These are phyloP conservation scores for Alternaria tenuissima DNA, from an alignment of 2,329 filamentous ascomycete genomes.

Conservation along the genomic window DNA sequence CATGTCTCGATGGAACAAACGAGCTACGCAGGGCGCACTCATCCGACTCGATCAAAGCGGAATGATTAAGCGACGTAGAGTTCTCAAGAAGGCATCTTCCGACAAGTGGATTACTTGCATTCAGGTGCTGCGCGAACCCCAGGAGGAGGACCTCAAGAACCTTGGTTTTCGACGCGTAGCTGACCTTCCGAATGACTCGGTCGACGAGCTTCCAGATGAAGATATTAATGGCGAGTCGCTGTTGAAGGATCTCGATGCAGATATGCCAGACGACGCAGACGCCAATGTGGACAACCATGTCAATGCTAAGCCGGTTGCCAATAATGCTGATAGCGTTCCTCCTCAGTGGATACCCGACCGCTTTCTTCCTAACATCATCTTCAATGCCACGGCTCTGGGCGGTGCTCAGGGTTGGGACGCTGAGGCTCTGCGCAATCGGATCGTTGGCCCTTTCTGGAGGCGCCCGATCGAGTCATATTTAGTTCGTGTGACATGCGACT, in stretches of 20 bases:
- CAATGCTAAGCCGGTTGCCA: conserved; percentile 7
- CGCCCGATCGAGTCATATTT: conserved; percentile 64
- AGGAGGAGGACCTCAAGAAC: conserved; percentile 44
- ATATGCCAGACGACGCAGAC: conserved; percentile 34
- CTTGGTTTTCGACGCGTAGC: conserved; percentile 40
- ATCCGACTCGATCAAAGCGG: conserved; percentile 52
- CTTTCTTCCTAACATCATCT: conserved; percentile 61
- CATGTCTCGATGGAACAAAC: conserved; percentile 48
- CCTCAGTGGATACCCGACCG: conserved; percentile 65
- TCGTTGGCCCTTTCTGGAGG: conserved; percentile 62
- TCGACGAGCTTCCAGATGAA: conserved; percentile 39
- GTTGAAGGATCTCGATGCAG: conserved; percentile 44
- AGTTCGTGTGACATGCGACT: conserved; percentile 62
- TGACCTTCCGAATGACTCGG: conserved; percentile 14
- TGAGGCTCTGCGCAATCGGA: conserved; percentile 47
- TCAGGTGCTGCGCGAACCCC: conserved; percentile 52
- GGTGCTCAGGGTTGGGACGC: conserved; percentile 62
- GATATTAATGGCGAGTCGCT: conserved; percentile 41
- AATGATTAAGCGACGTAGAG: conserved; percentile 50
- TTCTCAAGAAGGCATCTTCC: conserved; percentile 37
- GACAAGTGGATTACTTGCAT: conserved; percentile 49
- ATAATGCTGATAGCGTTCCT: conserved; percentile 47
- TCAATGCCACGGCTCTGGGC: conserved; percentile 57
- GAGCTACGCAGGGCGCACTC: conserved; percentile 51
- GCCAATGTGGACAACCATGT: conserved; percentile 32